A percentile compares a stretch with the other conserved stretches of the same genome.
phyloP scores from a whole-genome alignment of 2,329 filamentous ascomycete species.

The Sporothrix variecibatus region DNA sequence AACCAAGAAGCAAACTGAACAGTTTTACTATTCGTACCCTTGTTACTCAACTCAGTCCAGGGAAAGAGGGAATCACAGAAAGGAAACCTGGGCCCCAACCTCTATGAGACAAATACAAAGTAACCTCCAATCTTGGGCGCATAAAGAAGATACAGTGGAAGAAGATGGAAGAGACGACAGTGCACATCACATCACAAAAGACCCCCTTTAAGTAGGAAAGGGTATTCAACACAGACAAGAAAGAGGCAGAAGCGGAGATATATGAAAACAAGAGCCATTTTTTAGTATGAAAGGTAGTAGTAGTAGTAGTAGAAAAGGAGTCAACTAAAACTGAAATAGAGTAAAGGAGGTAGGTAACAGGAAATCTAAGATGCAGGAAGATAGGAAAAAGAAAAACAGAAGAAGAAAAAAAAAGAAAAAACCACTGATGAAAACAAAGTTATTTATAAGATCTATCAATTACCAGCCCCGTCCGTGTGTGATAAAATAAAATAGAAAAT shows the following conservation, averaged over 20 bases:
- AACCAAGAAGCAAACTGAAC: too few relatives aligned
- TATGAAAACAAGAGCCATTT: background rate
- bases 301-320: background rate
- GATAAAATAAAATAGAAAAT: conserved; percentile 37
- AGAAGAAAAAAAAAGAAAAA: conserved; percentile 31
- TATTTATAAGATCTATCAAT: conserved; percentile 40
- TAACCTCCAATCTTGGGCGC: background rate
- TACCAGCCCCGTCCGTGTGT: conserved; percentile 36
- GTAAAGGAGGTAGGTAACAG: background rate
- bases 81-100: background rate
- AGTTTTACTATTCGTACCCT: too few relatives aligned
- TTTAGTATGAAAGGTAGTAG: background rate
- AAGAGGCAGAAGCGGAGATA: background rate
- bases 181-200: background rate
- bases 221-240: background rate
- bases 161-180: background rate
- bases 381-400: conserved; percentile 12
- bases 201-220: background rate
- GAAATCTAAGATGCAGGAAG: conserved; percentile 12
- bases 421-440: conserved; percentile 22
- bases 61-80: background rate
- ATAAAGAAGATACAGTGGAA: background rate
- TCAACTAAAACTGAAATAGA: background rate
- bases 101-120: background rate
- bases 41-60: background rate